Conservation (phyloP, 73 alveolate genomes). For the Halteria grandinella region DNA sequence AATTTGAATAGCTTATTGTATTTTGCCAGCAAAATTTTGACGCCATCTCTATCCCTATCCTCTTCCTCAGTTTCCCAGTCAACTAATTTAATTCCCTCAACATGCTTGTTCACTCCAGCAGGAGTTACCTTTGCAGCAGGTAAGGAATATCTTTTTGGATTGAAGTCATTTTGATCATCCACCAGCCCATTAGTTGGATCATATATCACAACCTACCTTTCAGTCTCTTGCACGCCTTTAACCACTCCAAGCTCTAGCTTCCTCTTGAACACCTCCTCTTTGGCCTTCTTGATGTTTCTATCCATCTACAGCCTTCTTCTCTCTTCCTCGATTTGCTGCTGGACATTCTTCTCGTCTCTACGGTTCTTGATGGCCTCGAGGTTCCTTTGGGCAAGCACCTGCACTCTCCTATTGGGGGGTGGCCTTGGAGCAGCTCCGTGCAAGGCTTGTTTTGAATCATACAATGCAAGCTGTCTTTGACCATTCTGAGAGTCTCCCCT, state of each 20-base stretch:
- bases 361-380: constrained; percentile 51
- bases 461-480: constrained; percentile 12
- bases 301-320: constrained; percentile 26
- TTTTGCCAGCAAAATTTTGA: constrained; percentile 55
- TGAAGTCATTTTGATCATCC: too few relatives aligned
- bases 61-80: constrained; percentile 68
- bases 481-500: constrained; percentile 20
- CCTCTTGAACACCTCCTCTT: constrained; percentile 49
- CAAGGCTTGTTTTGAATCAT: constrained; percentile 4
- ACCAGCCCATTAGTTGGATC: constrained; percentile 13
- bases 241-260: constrained; percentile 61
- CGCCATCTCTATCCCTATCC: constrained; percentile 69
- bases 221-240: not conserved
- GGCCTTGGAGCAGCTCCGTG: constrained; percentile 23
- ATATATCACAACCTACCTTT: constrained; percentile 16
- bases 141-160: too few relatives aligned
- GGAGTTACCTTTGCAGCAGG: too few relatives aligned
- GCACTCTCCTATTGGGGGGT: constrained; percentile 44
- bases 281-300: constrained; percentile 27
- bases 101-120: too few relatives aligned
- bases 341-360: constrained; percentile 47
- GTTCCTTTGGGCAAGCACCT: constrained; percentile 47
- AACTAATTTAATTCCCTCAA: constrained; percentile 37
- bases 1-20: constrained; percentile 68
- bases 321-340: constrained; percentile 49